Percentiles rank a stretch among this genome's conserved stretches.
Conservation (phyloP, 108 stramenopile species). For the Chaetoceros tenuissimus region DNA sequence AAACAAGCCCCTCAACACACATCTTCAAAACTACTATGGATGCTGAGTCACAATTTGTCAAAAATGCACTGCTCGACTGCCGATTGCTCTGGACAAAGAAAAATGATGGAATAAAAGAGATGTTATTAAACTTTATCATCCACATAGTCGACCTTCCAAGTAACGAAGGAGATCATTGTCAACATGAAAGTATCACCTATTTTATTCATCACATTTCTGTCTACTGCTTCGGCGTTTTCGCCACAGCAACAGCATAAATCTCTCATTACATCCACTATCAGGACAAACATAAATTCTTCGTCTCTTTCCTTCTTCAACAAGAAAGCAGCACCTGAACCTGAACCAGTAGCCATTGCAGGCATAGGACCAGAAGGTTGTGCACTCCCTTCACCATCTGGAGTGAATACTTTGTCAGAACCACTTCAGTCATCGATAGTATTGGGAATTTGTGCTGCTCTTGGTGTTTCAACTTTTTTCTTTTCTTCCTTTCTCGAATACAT, state of each 20-base stretch:
- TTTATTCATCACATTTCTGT: not conserved
- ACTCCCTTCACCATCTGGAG: conserved; percentile 1
- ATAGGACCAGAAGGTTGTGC: conserved; percentile 5
- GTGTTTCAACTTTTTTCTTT: not conserved
- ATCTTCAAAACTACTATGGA: too few species aligned
- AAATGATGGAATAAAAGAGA: too few species aligned
- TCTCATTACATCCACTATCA: not conserved
- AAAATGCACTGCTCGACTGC: too few species aligned
- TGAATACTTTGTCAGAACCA: conserved; percentile 1
- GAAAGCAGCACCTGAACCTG: not conserved
- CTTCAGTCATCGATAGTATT: not conserved
- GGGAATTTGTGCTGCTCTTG: conserved; percentile 2
- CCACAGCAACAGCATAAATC: not conserved
- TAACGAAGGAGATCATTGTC: too few species aligned
- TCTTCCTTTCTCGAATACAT: conserved; percentile 8
- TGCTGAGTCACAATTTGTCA: too few species aligned
- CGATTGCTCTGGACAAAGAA: too few species aligned
- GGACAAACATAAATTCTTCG: not conserved
- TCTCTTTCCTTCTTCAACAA: not conserved
- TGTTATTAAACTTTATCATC: too few species aligned
- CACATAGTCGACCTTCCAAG: too few species aligned
- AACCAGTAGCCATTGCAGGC: not conserved
- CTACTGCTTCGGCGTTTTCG: conserved; percentile 2
- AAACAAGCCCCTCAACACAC: too few species aligned
- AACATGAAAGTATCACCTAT: too few species aligned